phyloP scores from a whole-genome alignment of 2,329 filamentous ascomycete species.

The Botrytis fragariae region DNA sequence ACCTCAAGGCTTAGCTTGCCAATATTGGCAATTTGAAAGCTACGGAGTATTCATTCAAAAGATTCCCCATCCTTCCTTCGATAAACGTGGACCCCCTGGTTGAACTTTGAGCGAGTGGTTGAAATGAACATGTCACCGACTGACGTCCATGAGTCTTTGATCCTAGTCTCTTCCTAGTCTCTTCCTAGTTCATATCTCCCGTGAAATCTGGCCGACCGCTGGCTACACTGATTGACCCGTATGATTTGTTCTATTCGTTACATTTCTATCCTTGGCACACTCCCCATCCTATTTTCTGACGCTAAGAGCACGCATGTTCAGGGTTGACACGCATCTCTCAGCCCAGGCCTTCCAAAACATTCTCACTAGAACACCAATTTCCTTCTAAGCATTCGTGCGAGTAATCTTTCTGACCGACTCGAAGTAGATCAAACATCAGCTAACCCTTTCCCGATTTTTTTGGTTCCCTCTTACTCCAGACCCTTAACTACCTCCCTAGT shows the following conservation, averaged over 20 bases:
- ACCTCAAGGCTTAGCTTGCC: not conserved
- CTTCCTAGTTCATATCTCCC: constrained; percentile 6
- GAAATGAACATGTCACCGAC: constrained; percentile 8
- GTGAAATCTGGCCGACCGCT: constrained; percentile 17
- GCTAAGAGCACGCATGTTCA: constrained; percentile 17
- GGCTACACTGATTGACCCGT: not conserved
- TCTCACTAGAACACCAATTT: constrained; percentile 19
- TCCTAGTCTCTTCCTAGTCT: constrained; percentile 8
- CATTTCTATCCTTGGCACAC: constrained; percentile 11
- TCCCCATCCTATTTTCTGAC: not conserved
- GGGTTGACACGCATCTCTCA: constrained; percentile 17
- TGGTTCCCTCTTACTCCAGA: not conserved
- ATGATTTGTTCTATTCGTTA: constrained; percentile 9
- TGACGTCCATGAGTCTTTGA: constrained; percentile 1
- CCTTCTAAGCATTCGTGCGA: constrained; percentile 16
- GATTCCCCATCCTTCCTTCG: constrained; percentile 14
- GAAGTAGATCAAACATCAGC: not conserved
- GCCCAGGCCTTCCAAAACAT: constrained; percentile 4
- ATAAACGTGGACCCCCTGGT: constrained; percentile 18
- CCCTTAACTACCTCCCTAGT: not conserved
- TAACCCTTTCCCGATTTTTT: not conserved
- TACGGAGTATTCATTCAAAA: not conserved
- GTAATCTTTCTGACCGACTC: not conserved
- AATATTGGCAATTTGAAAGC: not conserved
- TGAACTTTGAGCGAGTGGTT: not conserved